Conservation (phyloP, 2,329 filamentous ascomycete genomes). For the Curvularia eragrostidis region DNA sequence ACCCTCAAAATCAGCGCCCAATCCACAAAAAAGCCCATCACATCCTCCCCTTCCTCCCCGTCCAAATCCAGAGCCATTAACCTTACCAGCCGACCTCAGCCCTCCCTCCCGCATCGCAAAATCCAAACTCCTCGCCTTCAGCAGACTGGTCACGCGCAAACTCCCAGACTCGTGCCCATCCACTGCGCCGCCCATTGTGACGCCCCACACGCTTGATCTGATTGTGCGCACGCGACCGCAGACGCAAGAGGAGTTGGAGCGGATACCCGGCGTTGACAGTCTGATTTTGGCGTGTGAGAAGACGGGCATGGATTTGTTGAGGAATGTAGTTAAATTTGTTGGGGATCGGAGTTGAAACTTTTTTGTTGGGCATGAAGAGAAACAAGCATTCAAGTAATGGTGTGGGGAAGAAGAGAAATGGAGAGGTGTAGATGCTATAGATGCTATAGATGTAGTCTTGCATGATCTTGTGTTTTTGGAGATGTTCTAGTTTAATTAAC, state of each 20-base stretch:
- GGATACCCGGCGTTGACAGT: conserved; percentile 33
- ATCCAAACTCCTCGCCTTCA: conserved; percentile 42
- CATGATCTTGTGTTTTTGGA: not conserved
- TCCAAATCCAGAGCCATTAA: not conserved
- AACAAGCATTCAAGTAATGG: not conserved
- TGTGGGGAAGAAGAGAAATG: not conserved
- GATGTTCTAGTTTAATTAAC: too few species aligned
- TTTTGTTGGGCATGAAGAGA: too few species aligned
- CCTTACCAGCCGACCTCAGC: not conserved
- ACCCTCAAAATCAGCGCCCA: not conserved
- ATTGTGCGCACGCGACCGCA: conserved; percentile 28
- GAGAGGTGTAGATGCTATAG: not conserved
- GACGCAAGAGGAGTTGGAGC: conserved; percentile 33
- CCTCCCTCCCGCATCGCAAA: conserved; percentile 12
- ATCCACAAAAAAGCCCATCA: not conserved
- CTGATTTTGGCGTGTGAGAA: conserved; percentile 33
- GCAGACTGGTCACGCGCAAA: conserved; percentile 32
- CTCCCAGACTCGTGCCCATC: conserved; percentile 3
- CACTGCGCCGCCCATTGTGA: conserved; percentile 25
- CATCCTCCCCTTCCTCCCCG: too few species aligned
- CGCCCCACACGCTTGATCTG: conserved; percentile 28
- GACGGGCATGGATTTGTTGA: conserved; percentile 32
- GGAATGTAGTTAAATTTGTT: conserved; percentile 37
- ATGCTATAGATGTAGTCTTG: not conserved
- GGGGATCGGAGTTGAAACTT: not conserved